Evolutionary conservation across 208 protist species (phyloP), one percentile per base, ranked within the genome.

Genomic region (Chromosphaera perkinsii): DNA sequence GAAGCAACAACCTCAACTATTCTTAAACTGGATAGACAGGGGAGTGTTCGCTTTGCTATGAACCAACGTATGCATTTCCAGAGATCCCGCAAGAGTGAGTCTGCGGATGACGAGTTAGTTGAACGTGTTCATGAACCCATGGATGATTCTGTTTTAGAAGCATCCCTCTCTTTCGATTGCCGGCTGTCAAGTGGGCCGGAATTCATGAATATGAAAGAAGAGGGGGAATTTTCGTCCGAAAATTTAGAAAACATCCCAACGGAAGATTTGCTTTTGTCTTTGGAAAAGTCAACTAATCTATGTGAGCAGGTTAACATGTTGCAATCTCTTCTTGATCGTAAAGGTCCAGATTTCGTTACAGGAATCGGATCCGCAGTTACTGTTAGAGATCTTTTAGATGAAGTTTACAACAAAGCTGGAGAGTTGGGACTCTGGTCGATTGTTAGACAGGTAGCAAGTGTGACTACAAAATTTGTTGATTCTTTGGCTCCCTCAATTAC

Each of bases 401-500:
- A 69, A 49, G 22, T 69, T 4, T 69, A 69, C 35, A 27, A 69
- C 3, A 56, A 24, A 24, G 64, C 64, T 22, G 64, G 51, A 12
- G 10, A 17, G 32, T 12, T 59, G 14, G 43, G 45, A 33, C 51
- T 56, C 7, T 69, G 64, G 58, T 65, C 32, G 22, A 35, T 57
- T 22, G 59, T 66, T 35, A 9, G 54, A 9, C 54, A 60, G 17
- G 57, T 63, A 9, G 24, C 26, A 26, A 39, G 57, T 12, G 32
- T 63, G n/a, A 55, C 39, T 5, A 36, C 42, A 33, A 69, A 69
- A 35, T 45, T 71, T 29, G 65, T 52, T 12, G 65, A 71, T 39
- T 52, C 33, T 51, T 71, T 71, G 39, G 65, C 65, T n/a, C 65
- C 65, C 24, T 35, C 65, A 17, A 29, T 75, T 2, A 70, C 70